Percentiles rank a stretch among this genome's conserved stretches.
Evolutionary conservation across 768 basidiomycete species (phyloP).

Genomic region (Mycena floridula): DNA sequence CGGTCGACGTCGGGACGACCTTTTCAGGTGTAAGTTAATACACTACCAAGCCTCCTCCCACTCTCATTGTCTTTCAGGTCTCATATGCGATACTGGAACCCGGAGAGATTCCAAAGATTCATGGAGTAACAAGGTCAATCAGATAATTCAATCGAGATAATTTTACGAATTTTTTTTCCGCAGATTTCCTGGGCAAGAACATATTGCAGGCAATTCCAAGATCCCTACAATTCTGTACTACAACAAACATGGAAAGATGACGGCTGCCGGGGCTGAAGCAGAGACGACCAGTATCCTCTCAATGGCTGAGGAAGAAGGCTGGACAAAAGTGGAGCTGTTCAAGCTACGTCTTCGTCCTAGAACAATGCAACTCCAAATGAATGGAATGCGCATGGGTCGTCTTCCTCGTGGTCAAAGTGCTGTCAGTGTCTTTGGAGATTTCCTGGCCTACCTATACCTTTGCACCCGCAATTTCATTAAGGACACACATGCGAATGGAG

Average conservation of each 20-base stretch:
- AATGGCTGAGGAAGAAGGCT: slow-evolving; percentile 70
- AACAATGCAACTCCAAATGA: slow-evolving; percentile 77
- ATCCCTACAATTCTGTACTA: slow-evolving; percentile 78
- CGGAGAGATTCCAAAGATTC: slow-evolving; percentile 73
- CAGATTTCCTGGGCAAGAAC: slow-evolving; percentile 81
- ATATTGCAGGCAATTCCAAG: slow-evolving; percentile 80
- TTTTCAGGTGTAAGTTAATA: slow-evolving; percentile 60
- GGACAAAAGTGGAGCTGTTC: slow-evolving; percentile 79
- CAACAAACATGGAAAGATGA: slow-evolving; percentile 56
- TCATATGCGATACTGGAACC: slow-evolving; percentile 83
- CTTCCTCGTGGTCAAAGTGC: slow-evolving; percentile 64
- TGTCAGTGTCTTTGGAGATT: slow-evolving; percentile 76
- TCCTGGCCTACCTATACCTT: slow-evolving; percentile 64
- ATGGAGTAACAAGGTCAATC: slow-evolving; percentile 69
- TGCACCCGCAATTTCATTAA: slow-evolving; percentile 73
- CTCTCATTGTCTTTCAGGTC: slow-evolving; percentile 27
- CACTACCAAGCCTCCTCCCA: slow-evolving; percentile 3
- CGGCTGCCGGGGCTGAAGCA: slow-evolving; percentile 73
- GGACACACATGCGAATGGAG: slow-evolving; percentile 79
- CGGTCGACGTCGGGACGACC: slow-evolving; percentile 79
- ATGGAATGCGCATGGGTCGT: slow-evolving; percentile 70
- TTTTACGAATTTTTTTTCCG: slow-evolving; percentile 7
- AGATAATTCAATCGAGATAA: neutral
- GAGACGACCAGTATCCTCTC: slow-evolving; percentile 52
- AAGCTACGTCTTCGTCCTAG: slow-evolving; percentile 75